Base-by-base conservation (phyloP, 768 basidiomycete genomes). In the Boletus sp. region DNA sequence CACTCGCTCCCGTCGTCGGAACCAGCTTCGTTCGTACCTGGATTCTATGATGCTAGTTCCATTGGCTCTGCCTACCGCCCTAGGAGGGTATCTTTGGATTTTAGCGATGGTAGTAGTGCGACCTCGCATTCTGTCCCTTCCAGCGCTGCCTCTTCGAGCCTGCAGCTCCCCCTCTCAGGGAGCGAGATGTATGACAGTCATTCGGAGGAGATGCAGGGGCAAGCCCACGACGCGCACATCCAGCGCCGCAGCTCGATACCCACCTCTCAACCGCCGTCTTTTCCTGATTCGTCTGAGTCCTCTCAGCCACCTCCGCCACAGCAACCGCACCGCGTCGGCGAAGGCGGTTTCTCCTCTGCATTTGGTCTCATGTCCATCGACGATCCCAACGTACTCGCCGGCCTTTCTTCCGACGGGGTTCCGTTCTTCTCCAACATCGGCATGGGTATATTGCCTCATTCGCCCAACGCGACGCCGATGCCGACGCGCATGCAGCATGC, bases 341-440 rank as follows among this genome's bases (percentile, higher is more conserved):
- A 80, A 55, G 76, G 73, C 29, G 77, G 73, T 1, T 81, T 87
- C 64, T 82, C 80, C 5, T 80, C 78, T 24, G 86, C 85, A 1
- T 91, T 92, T 66, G 90, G 87, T 8, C 77, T 87, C 50, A 82
- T 92, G 84, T 84, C 83, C 18, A 77, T 92, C 50, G 89, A 90
- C 55, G 90, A 92, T 65, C 82, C 84, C 1, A 80, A 80, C 52
- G 84, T 86, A 7, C 76, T 90, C 37, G 84, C 87, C 0, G 81
- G 85, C 2, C 75, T 89, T 47, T 70, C 83, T 1, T 70, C 68
- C 4, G 85, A 86, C 56, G 81, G 78, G 7, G 77, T 80, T 14
- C 84, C 87, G 0, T 90, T 90, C 76, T 90, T 90, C 68, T 75
- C 75, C 40, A 62, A 59, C 20, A 46, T 67, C 6, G 61, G 62